Percentiles rank a stretch among this genome's conserved stretches.
Evolutionary conservation across 1,284 basidiomycete species (phyloP).

Genomic region (Xerocomus amazonicus): DNA sequence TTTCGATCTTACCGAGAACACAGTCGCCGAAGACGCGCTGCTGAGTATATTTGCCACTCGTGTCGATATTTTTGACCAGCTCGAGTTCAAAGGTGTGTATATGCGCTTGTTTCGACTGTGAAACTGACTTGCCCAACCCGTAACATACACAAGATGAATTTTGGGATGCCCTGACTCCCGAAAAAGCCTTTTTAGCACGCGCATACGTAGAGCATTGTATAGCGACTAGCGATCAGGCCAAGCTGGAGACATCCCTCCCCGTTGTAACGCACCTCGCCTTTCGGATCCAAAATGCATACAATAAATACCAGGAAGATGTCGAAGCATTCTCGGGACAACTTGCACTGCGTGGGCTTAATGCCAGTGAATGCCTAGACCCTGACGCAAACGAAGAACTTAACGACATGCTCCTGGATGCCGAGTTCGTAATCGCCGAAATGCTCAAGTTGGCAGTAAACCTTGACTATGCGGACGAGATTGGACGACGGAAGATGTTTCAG

Average conservation of each 20-base stretch:
- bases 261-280: slow-evolving; percentile 90
- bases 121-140: neutral
- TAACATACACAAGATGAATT: slow-evolving; percentile 51
- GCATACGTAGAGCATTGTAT: slow-evolving; percentile 83
- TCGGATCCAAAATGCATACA: slow-evolving; percentile 79
- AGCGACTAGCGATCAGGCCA: slow-evolving; percentile 57
- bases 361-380: slow-evolving; percentile 44
- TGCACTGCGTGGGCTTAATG: slow-evolving; percentile 39
- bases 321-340: slow-evolving; percentile 45
- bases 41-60: slow-evolving; percentile 61
- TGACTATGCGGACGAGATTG: slow-evolving; percentile 95
- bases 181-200: slow-evolving; percentile 81
- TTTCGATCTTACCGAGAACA: slow-evolving; percentile 61
- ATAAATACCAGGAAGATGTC: slow-evolving; percentile 55
- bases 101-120: neutral
- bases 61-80: slow-evolving; percentile 56
- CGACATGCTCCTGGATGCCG: slow-evolving; percentile 32
- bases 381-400: slow-evolving; percentile 59
- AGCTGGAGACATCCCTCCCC: slow-evolving; percentile 77
- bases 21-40: slow-evolving; percentile 66
- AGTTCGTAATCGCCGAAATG: slow-evolving; percentile 81
- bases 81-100: slow-evolving; percentile 70
- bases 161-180: slow-evolving; percentile 77
- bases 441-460: slow-evolving; percentile 79
- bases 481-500: slow-evolving; percentile 87